Percentiles rank a stretch among this genome's conserved stretches.
phyloP scores from a whole-genome alignment of 345 rosid genomes.

The Brassica cretica region DNA sequence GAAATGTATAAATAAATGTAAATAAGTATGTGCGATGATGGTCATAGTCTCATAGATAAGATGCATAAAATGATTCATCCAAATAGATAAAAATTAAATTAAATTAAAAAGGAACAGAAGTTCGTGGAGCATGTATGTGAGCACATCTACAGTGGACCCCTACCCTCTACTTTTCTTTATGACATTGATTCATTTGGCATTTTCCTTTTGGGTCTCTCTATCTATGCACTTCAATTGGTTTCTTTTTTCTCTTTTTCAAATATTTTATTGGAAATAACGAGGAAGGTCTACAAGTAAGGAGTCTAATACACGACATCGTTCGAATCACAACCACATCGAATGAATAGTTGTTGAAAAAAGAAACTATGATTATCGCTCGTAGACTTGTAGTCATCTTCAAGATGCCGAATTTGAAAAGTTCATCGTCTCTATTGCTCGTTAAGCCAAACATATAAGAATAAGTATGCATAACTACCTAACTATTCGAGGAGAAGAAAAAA shows the following conservation, averaged over 20 bases:
- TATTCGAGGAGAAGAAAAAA: background rate
- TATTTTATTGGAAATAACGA: background rate
- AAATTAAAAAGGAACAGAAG: conserved; percentile 27
- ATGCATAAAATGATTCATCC: conserved; percentile 20
- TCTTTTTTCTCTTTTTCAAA: background rate
- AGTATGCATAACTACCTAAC: background rate
- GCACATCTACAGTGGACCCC: conserved; percentile 37
- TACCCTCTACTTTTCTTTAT: conserved; percentile 24
- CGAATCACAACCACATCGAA: conserved; percentile 5
- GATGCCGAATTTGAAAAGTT: conserved; percentile 12
- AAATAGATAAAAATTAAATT: background rate
- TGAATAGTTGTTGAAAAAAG: background rate
- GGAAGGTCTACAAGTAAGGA: background rate
- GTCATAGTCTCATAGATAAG: conserved; percentile 33
- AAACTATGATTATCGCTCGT: background rate
- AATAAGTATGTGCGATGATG: conserved; percentile 21
- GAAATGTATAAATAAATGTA: conserved; percentile 15
- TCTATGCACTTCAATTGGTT: conserved; percentile 23
- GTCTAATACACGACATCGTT: background rate
- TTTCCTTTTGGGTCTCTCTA: conserved; percentile 30
- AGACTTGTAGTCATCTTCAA: conserved; percentile 12
- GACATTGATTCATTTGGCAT: conserved; percentile 41
- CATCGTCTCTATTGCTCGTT: background rate
- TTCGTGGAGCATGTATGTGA: conserved; percentile 42
- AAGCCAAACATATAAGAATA: background rate